Conservation (phyloP, 1,139 yeast species). For the Blastobotrys arbuscula region DNA sequence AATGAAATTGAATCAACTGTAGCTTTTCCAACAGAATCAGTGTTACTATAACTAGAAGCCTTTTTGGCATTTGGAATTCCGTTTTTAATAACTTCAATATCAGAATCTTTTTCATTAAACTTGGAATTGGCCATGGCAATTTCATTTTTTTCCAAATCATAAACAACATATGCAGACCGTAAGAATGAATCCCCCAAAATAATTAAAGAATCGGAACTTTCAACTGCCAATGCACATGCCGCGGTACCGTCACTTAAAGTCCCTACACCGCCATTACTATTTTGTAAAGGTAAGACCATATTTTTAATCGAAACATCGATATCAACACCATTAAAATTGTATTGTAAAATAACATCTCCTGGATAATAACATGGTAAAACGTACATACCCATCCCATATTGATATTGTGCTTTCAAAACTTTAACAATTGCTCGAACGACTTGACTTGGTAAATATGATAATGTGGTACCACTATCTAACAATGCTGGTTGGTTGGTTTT, state of each 20-base stretch:
- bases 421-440: slow-evolving; percentile 20
- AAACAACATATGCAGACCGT: slow-evolving; percentile 62
- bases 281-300: slow-evolving; percentile 2
- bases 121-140: slow-evolving; percentile 61
- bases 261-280: slow-evolving; percentile 16
- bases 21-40: slow-evolving; percentile 13
- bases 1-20: slow-evolving; percentile 19
- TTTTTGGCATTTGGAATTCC: slow-evolving; percentile 29
- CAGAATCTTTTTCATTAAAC: slow-evolving; percentile 21
- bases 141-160: slow-evolving; percentile 57
- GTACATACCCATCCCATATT: background rate
- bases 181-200: slow-evolving; percentile 67
- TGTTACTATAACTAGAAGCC: slow-evolving; percentile 25
- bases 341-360: slow-evolving; percentile 21
- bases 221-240: slow-evolving; percentile 44
- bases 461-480: slow-evolving; percentile 65
- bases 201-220: slow-evolving; percentile 47
- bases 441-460: slow-evolving; percentile 46
- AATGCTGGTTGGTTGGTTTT: slow-evolving; percentile 22
- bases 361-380: slow-evolving; percentile 16
- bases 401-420: slow-evolving; percentile 14
- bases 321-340: slow-evolving; percentile 29
- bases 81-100: slow-evolving; percentile 24
- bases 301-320: slow-evolving; percentile 25
- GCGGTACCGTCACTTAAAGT: slow-evolving; percentile 21